Percentiles rank a stretch among this genome's conserved stretches.
Conservation (phyloP, 164 flowering plant genomes). For the Tinospora cordifolia region DNA sequence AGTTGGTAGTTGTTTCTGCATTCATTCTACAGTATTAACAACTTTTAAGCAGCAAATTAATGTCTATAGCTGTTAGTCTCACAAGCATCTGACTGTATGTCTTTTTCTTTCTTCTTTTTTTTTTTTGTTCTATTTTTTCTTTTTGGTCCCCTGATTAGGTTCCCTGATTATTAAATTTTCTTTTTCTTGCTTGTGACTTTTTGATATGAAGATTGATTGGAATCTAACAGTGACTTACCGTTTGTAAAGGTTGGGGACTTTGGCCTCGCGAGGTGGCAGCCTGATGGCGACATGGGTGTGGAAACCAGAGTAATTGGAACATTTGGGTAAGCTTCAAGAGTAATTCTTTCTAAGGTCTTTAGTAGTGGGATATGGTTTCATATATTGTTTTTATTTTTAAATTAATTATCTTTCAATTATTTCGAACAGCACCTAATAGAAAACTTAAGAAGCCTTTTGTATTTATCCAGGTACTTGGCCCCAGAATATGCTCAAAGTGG, state of each 20-base stretch:
- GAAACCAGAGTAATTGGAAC: conserved; percentile 90
- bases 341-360: neutral
- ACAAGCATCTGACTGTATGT: neutral
- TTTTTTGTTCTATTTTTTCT: too few relatives aligned
- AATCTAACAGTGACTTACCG: conserved; percentile 4
- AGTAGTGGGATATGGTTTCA: neutral
- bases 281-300: conserved; percentile 70
- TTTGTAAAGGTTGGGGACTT: conserved; percentile 82
- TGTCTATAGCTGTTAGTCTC: neutral
- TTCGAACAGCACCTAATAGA: neutral
- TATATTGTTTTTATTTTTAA: neutral
- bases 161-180: neutral
- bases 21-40: neutral
- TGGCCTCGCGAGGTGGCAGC: conserved; percentile 94
- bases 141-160: too few relatives aligned
- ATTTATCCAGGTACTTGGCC: conserved; percentile 61
- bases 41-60: too few relatives aligned
- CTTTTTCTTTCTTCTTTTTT: neutral
- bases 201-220: conserved; percentile 4
- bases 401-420: neutral
- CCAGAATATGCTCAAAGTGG: conserved; percentile 97
- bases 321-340: conserved; percentile 55
- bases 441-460: neutral
- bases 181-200: neutral
- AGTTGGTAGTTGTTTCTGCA: neutral